These are phyloP conservation scores for Cinnamomum micranthum DNA, from an alignment of 164 flowering plant species.

Conservation along the genomic window DNA sequence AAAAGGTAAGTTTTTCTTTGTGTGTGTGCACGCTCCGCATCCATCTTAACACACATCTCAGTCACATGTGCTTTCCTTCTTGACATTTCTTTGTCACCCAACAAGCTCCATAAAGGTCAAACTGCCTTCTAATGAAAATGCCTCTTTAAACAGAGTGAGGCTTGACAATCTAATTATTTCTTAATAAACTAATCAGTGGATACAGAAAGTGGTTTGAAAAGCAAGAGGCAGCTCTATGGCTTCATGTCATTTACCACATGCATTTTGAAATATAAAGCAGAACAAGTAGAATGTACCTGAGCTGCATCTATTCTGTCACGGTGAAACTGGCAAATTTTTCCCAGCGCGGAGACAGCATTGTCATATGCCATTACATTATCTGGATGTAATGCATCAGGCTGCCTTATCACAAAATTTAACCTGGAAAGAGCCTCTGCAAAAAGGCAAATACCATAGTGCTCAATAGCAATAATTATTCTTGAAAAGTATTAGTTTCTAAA, in stretches of 20 bases:
- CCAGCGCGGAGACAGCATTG: constrained; percentile 67
- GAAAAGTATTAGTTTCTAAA: not conserved
- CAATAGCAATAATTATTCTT: not conserved
- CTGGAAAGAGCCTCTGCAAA: constrained; percentile 91
- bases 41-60: too few relatives aligned
- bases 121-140: too few relatives aligned
- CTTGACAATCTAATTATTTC: too few relatives aligned
- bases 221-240: too few relatives aligned
- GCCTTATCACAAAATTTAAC: constrained; percentile 56
- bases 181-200: too few relatives aligned
- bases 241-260: not conserved
- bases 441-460: constrained; percentile 3
- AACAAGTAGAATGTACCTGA: constrained; percentile 31
- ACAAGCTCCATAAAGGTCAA: too few relatives aligned
- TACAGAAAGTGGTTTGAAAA: too few relatives aligned
- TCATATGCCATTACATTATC: constrained; percentile 64
- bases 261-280: not conserved
- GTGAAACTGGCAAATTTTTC: constrained; percentile 63
- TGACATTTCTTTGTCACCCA: too few relatives aligned
- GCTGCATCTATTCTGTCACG: constrained; percentile 57
- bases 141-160: too few relatives aligned
- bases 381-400: constrained; percentile 47
- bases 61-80: too few relatives aligned
- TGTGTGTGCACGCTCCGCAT: too few relatives aligned
- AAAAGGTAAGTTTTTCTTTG: too few relatives aligned